Evolutionary conservation across 2,329 filamentous ascomycete genomes (phyloP), one percentile per base, ranked within the genome.

Genomic region (Colletotrichum eremochloae): DNA sequence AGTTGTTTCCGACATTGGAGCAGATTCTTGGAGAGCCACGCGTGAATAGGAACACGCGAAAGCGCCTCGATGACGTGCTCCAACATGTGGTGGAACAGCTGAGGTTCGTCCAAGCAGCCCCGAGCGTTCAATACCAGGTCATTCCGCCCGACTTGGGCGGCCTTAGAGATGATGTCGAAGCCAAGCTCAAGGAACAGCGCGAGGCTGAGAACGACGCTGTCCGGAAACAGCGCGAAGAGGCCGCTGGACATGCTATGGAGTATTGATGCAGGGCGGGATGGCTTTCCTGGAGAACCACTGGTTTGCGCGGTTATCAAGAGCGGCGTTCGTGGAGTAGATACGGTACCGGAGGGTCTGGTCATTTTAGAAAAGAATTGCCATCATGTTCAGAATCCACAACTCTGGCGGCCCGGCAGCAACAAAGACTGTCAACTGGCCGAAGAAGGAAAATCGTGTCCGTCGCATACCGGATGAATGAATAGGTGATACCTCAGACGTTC

Each of bases 1-100:
- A 96, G 74, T 88, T 99, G 18, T 96, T 98, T 79, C 96, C 96
- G 0, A 92, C 93, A 5, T 88, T 98, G n/a, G 90, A 93, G 77
- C 87, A 92, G 79, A 90, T 91, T 53, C 80, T 92, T 52, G 87
- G 88, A 61, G 92, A 96, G 76, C 88, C 88, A 58, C 85, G 89
- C 65, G 90, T 92, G 78, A 98, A 98, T 79, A 90, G 92, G 77
- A 97, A 97, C 78, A 88, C 93, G 7, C 86, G 89, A 62, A 92
- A 95, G 77, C 93, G 94, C 73, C 85, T 97, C 24, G 86, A 71
- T 60, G 91, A 92, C 44, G 92, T 97, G 55, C 88, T 97, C 5
- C 88, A 92, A 79, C 91, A 94, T 71, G 91, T 97, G 55, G 90
- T 91, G 55, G 94, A 97, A 81, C 95, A 98, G 82, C 82, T 99